Base-by-base conservation (phyloP, 768 basidiomycete species). In the Crassisporium funariophilum region DNA sequence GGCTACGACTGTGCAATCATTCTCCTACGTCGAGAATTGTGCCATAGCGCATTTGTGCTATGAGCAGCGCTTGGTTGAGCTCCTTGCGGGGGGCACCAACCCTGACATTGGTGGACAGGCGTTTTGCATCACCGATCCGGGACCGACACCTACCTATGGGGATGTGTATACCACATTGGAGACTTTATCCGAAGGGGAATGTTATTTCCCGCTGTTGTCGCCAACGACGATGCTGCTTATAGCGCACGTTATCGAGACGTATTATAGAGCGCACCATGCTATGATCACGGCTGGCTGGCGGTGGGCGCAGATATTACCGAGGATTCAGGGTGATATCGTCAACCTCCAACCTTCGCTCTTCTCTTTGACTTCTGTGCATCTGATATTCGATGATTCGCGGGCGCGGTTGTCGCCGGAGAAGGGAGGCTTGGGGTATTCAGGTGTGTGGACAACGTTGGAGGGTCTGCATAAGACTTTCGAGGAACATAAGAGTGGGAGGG, bases 81-180 rank as follows among this genome's bases (percentile, higher is more conserved):
- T 72, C 35, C 59, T 62, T 13, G 35, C 39, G 3, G 61, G 62
- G 3, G 50, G 58, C 25, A 59, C 49, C 29, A 70, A 68, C 45
- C 82, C 85, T 1, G 85, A 89, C 60, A 79, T 91, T 40, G 85
- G 88, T 10, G 88, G 88, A 2, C 79, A 86, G 55, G 77, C 82
- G 2, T 91, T 88, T 66, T 70, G 67, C 22, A 62, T 90, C 43
- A 73, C 81, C 1, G 86, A 91, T 59, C 76, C 84, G 1, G 85
- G 85, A 6, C 78, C 80, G 0, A 75, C 82, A 12, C 63, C 75
- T 2, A 83, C 83, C 4, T 84, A 74, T 46, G 79, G 84, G 13
- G 88, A 91, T 53, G 66, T 80, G 21, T 82, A 86, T 58, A 68
- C 65, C 19, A 71, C 69, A 3, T 68, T 90, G 25, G 70, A 71